Evolutionary conservation across 805 yeast genomes (phyloP).

Genomic region (Pichia exigua): DNA sequence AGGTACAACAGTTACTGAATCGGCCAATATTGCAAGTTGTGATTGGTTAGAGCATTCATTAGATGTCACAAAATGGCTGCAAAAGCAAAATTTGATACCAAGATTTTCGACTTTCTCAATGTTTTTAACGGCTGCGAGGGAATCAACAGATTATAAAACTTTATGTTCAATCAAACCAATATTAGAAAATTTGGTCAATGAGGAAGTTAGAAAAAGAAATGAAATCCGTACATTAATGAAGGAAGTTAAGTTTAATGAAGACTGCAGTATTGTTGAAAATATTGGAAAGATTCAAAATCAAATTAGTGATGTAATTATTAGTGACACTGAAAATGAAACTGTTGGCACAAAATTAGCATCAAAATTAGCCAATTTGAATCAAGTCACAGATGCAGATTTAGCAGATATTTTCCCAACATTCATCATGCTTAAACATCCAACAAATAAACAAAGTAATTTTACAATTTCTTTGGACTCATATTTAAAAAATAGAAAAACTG

Average conservation of each 20-base stretch:
- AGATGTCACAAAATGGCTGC: conserved; percentile 46
- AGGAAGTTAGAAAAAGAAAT: conserved; percentile 39
- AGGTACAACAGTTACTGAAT: conserved; percentile 52
- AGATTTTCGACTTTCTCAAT: conserved; percentile 44
- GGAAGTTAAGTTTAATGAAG: conserved; percentile 4
- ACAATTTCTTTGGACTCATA: conserved; percentile 29
- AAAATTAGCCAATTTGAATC: conserved; percentile 25
- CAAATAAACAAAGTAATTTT: conserved; percentile 24
- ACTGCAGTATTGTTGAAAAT: not conserved
- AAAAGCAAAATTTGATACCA: conserved; percentile 41
- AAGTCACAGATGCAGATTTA: conserved; percentile 47
- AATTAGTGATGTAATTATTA: not conserved
- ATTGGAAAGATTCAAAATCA: not conserved
- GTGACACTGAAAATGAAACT: conserved; percentile 1
- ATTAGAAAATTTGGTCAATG: conserved; percentile 28
- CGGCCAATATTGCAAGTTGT: conserved; percentile 47
- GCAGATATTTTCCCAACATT: conserved; percentile 47
- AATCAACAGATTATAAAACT: conserved; percentile 33
- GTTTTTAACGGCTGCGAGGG: conserved; percentile 38
- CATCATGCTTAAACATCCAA: conserved; percentile 27
- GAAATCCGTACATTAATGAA: conserved; percentile 24
- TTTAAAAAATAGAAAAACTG: conserved; percentile 16
- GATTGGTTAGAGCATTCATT: conserved; percentile 46
- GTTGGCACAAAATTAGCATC: conserved; percentile 12
- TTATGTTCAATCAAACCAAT: conserved; percentile 29